phyloP scores from a whole-genome alignment of 345 rosid genomes.

The Euphorbia tirucalli region DNA sequence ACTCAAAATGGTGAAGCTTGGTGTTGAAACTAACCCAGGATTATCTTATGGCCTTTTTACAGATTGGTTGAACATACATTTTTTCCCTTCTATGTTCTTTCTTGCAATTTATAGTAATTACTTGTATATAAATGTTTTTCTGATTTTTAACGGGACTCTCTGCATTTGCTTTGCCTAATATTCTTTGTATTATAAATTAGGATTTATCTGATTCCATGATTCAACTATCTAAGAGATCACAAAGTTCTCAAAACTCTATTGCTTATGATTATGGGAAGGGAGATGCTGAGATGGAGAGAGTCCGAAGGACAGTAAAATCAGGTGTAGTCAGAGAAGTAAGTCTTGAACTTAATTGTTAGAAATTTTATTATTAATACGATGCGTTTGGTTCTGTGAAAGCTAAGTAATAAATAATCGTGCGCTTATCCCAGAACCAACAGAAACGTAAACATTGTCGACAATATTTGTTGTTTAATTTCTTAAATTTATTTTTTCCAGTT shows the following conservation, averaged over 20 bases:
- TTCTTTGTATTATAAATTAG: constrained; percentile 25
- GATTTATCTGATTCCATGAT: constrained; percentile 37
- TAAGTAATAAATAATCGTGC: not conserved
- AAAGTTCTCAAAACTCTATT: constrained; percentile 14
- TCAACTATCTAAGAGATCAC: constrained; percentile 39
- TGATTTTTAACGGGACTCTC: not conserved
- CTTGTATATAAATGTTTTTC: not conserved
- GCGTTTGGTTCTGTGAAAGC: not conserved
- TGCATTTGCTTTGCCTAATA: constrained; percentile 12
- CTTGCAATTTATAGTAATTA: not conserved
- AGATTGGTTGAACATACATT: not conserved
- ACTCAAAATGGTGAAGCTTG: not conserved
- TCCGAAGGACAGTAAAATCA: constrained; percentile 42
- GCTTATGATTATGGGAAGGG: constrained; percentile 38
- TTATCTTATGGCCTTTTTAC: not conserved
- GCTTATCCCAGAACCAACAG: not conserved
- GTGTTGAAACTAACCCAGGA: not conserved
- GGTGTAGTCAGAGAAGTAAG: constrained; percentile 55
- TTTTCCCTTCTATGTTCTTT: not conserved
- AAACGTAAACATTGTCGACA: not conserved
- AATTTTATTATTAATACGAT: not conserved
- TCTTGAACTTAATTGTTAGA: constrained; percentile 15
- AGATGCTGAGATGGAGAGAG: constrained; percentile 46
- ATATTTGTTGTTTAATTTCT: constrained; percentile 10
- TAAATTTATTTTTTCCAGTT: constrained; percentile 43